Base-by-base conservation (phyloP, 2,329 filamentous ascomycete species). In the Remersonia thermophila region DNA sequence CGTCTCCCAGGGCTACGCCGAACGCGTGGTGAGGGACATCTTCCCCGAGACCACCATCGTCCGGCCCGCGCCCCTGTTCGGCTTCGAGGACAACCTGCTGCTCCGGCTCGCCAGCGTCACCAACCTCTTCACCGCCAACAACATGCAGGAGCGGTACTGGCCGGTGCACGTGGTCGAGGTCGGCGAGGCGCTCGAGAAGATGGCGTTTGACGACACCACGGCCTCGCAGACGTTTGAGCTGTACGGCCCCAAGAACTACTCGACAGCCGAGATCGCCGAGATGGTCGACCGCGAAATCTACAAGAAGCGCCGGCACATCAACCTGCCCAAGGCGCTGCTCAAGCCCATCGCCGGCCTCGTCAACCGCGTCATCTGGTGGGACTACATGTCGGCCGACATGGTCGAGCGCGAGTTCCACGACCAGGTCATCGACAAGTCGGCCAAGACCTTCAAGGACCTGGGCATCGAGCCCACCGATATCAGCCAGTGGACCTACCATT, bases 41-140 rank as follows among this genome's bases (percentile, higher is more conserved):
- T 98, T 86, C 67, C 91, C 91, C 17, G 91, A 98, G 64, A 93
- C 91, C 13, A 98, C 91, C 31, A 86, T 98, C 50, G 91, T 98
- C 46, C 78, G 91, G 45, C 91, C 91, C 30, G 83, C 89, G 10
- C 91, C 87, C 36, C 73, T 94, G 60, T 98, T 93, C 55, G 91
- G 91, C 26, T 93, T 86, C 54, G 91, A 98, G 62, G 91, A 98
- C 62, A 80, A 80, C 52, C 73, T 98, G 30, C 76, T 98, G 27
- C 77, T 93, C 59, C 83, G 77, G 56, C 76, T 96, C 35, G 91
- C 89, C 29, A 73, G 77, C 47, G 69, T 79, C 9, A 76, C 77
- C 41, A 93, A 93, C 58, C 56, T 94, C 39, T 73, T 96, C 54
- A 95, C 86, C 16, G 73, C 85, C 39, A 98, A 98, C 66, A 76